A percentile compares a stretch with the other conserved stretches of the same genome.
Conservation (phyloP, 805 yeast species). For the Barnettozyma siamensis region DNA sequence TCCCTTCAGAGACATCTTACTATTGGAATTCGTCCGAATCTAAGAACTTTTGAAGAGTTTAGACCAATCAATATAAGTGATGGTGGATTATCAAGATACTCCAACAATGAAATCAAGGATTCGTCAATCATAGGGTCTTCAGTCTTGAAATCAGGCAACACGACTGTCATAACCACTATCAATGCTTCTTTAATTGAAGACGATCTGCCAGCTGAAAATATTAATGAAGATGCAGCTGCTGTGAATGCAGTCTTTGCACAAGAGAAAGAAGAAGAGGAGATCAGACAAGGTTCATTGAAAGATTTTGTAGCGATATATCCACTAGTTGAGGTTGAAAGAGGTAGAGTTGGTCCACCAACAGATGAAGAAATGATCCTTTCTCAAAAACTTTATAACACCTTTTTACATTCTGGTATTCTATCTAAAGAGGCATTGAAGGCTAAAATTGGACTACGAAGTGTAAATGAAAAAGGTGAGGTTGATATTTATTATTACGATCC, state of each 20-base stretch:
- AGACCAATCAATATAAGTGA: slow-evolving; percentile 44
- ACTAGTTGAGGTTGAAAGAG: slow-evolving; percentile 69
- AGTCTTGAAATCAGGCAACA: slow-evolving; percentile 62
- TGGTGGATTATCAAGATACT: slow-evolving; percentile 34
- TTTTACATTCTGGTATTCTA: slow-evolving; percentile 52
- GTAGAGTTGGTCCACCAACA: slow-evolving; percentile 74
- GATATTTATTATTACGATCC: slow-evolving; percentile 44
- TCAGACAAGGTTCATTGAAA: slow-evolving; percentile 21
- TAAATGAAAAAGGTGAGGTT: slow-evolving; percentile 44
- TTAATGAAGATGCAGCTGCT: slow-evolving; percentile 35
- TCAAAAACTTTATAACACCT: slow-evolving; percentile 55
- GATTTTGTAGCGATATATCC: slow-evolving; percentile 52
- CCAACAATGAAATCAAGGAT: slow-evolving; percentile 28
- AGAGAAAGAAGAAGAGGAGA: slow-evolving; percentile 27
- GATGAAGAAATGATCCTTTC: slow-evolving; percentile 78
- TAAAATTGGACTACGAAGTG: slow-evolving; percentile 46
- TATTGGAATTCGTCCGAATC: slow-evolving; percentile 69
- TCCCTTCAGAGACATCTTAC: slow-evolving; percentile 75
- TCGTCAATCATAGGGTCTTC: slow-evolving; percentile 56
- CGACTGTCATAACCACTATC: slow-evolving; percentile 66
- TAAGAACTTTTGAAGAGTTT: slow-evolving; percentile 68
- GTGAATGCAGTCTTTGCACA: slow-evolving; percentile 28
- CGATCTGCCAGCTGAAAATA: slow-evolving; percentile 34
- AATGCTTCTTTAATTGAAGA: slow-evolving; percentile 63
- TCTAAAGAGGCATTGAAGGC: slow-evolving; percentile 47